Percentiles rank a stretch among this genome's conserved stretches.
Evolutionary conservation across 768 basidiomycete species (phyloP).

Genomic region (Rhizopogon salebrosus): DNA sequence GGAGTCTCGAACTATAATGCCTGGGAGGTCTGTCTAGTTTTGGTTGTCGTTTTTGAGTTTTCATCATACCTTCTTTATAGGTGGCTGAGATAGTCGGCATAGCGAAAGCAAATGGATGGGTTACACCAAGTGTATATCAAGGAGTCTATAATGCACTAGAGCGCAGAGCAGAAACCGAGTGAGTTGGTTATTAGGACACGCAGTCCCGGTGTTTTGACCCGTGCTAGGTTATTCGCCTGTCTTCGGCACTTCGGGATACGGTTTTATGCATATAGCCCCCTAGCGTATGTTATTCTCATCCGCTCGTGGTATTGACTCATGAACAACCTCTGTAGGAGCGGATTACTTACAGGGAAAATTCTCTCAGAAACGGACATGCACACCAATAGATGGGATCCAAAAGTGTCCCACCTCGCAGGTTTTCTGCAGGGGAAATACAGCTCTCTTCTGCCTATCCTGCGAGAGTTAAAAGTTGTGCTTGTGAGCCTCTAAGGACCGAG

Average conservation of each 20-base stretch:
- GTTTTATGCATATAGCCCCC: constrained; percentile 30
- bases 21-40: constrained; percentile 25
- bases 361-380: constrained; percentile 5
- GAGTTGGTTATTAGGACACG: background rate
- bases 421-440: background rate
- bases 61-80: background rate
- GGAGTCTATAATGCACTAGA: constrained; percentile 45
- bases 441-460: constrained; percentile 11
- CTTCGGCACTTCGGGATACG: constrained; percentile 35
- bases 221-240: constrained; percentile 31
- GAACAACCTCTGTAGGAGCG: background rate
- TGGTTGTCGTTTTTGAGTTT: background rate
- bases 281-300: constrained; percentile 8
- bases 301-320: background rate
- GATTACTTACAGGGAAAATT: constrained; percentile 8
- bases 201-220: background rate
- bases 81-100: constrained; percentile 42
- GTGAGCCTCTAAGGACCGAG: background rate
- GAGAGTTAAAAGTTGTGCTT: constrained; percentile 7
- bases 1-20: constrained; percentile 14
- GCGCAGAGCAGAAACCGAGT: constrained; percentile 34
- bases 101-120: constrained; percentile 40
- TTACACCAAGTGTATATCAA: constrained; percentile 46
- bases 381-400: constrained; percentile 10
- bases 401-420: background rate